Conservation (phyloP, 2,329 filamentous ascomycete species). For the Hymenoscyphus occultus region DNA sequence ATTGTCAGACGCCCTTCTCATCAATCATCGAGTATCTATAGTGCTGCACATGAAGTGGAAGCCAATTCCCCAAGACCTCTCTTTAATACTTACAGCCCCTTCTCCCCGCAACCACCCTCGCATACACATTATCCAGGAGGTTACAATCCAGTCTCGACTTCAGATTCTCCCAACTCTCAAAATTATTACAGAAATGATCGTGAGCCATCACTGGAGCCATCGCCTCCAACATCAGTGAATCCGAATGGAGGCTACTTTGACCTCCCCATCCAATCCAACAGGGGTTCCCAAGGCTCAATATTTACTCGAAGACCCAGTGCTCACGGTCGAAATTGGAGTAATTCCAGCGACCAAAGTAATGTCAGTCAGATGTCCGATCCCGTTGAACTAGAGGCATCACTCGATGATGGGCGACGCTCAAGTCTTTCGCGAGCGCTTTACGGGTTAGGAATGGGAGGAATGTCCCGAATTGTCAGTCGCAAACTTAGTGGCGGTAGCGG, state of each 20-base stretch:
- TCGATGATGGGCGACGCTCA: conserved; percentile 15
- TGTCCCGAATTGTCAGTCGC: conserved; percentile 28
- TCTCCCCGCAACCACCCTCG: conserved; percentile 21
- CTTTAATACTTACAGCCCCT: conserved; percentile 19
- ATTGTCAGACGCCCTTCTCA: conserved; percentile 21
- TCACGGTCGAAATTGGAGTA: conserved; percentile 29
- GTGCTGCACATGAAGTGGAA: conserved; percentile 23
- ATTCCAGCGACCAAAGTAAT: conserved; percentile 24
- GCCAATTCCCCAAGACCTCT: conserved; percentile 21
- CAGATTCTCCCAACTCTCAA: conserved; percentile 20
- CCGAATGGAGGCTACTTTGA: conserved; percentile 26
- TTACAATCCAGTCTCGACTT: conserved; percentile 26
- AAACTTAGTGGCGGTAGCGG: conserved; percentile 5
- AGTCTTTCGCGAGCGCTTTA: conserved; percentile 18
- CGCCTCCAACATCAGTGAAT: conserved; percentile 20
- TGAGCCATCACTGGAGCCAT: conserved; percentile 20
- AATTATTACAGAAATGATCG: conserved; percentile 11
- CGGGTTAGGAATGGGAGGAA: conserved; percentile 36
- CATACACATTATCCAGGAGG: conserved; percentile 21
- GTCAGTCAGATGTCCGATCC: conserved; percentile 19
- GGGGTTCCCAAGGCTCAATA: conserved; percentile 16
- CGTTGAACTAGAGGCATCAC: conserved; percentile 24
- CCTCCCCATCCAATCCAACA: conserved; percentile 19
- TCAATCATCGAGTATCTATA: conserved; percentile 15
- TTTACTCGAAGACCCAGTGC: conserved; percentile 20